Base-by-base conservation (phyloP, 208 protist genomes). In the Leishmania mexicana region DNA sequence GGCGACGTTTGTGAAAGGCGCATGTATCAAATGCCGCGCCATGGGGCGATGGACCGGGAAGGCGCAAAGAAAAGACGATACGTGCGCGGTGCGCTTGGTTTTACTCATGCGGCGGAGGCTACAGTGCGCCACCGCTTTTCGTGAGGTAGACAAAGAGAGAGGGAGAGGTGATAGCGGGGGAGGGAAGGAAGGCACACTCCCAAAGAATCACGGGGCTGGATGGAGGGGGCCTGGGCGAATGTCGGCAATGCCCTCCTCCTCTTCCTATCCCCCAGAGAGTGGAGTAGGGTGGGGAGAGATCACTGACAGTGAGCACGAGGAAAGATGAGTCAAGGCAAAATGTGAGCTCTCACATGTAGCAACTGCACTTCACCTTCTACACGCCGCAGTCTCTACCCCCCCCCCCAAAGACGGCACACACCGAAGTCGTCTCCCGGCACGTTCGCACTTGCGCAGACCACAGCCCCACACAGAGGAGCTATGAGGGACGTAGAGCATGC, bases 31-130 rank as follows among this genome's bases (percentile, higher is more conserved):
- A n/a, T 45, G 53, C 3, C 7, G 35, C 54, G n/a, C 10, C 49
- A 53, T 58, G 24, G 5, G 17, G 73, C 21, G 3, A 49, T 42
- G n/a, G 70, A 71, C 10, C 54, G 40, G 15, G 40, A 47, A 24
- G 38, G 76, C 17, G 11, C 28, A 75, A 78, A 51, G 76, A 11
- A 35, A 80, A 57, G 40, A 28, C 4, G 75, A 75, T n/a, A 74
- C 58, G n/a, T 58, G 53, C 5, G 58, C 58, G 24, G 24, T 17
- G 58, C 11, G 58, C 58, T 64, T 31, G 21, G 7, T 31, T 28
- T 64, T 31, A n/a, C 58, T 35, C 58, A 31, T 13, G 58, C 21
- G n/a, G 58, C 2, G 11, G 3, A 64, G 11, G 58, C 4, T 64
- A 8, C 11, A n/a, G 28, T 64, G 58, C 21, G 15, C n/a, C 2